Evolutionary conservation across 2,329 filamentous ascomycete species (phyloP).

Genomic region (Zymoseptoria pseudotritici): DNA sequence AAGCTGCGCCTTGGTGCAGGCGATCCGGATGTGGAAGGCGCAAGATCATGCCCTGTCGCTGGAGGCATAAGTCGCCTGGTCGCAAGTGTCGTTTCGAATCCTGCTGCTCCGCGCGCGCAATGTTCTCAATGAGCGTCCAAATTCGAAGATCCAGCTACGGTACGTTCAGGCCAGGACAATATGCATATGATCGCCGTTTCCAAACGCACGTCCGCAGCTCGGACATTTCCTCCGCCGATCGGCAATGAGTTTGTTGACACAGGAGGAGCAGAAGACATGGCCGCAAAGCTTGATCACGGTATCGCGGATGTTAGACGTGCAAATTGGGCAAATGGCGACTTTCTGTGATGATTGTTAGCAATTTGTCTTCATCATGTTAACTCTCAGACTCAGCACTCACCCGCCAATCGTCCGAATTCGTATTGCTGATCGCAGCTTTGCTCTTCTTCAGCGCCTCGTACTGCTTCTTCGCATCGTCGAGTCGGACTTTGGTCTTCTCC

Average conservation of each 20-base stretch:
- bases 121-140: neutral
- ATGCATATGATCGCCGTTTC: slow-evolving; percentile 78
- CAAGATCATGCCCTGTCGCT: neutral
- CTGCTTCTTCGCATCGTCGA: slow-evolving; percentile 74
- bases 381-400: slow-evolving; percentile 49
- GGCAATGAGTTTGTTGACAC: slow-evolving; percentile 79
- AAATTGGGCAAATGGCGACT: slow-evolving; percentile 83
- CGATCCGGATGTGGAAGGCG: neutral
- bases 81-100: neutral
- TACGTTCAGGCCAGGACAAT: slow-evolving; percentile 29
- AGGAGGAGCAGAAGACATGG: slow-evolving; percentile 86
- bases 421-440: slow-evolving; percentile 56
- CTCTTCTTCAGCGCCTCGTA: slow-evolving; percentile 81
- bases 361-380: neutral
- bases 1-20: neutral
- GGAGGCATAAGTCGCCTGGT: neutral
- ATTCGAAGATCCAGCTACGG: neutral
- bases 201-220: slow-evolving; percentile 86
- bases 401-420: slow-evolving; percentile 77
- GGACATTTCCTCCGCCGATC: slow-evolving; percentile 94
- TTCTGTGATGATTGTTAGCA: slow-evolving; percentile 39
- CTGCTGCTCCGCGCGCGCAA: neutral
- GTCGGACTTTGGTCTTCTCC: slow-evolving; percentile 68
- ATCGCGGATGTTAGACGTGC: slow-evolving; percentile 88
- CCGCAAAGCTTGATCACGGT: slow-evolving; percentile 89